These are phyloP conservation scores for Globisporangium echinulatum DNA, from an alignment of 352 stramenopile species.

Conservation along the genomic window DNA sequence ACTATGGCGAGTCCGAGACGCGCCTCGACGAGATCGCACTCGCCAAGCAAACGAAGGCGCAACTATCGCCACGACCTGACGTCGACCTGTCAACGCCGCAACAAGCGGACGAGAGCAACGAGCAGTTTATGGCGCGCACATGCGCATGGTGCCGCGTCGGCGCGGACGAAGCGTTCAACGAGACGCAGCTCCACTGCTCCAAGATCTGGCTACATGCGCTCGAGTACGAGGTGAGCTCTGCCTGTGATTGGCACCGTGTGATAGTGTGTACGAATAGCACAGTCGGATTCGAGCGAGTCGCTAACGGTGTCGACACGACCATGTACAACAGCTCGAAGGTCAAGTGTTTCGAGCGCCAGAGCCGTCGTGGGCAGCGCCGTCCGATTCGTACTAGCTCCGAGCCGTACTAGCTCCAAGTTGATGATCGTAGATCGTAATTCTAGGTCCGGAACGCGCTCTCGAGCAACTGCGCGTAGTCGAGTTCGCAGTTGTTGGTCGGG, in stretches of 20 bases:
- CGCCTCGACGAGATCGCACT: slow-evolving; percentile 36
- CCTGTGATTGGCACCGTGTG: not conserved
- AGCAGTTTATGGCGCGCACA: slow-evolving; percentile 70
- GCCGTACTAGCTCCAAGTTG: no score
- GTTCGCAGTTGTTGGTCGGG: slow-evolving; percentile 55
- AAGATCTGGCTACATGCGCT: slow-evolving; percentile 85
- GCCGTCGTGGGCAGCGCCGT: slow-evolving; percentile 50
- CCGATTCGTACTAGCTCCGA: slow-evolving; percentile 28
- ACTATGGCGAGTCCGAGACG: slow-evolving; percentile 73
- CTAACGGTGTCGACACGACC: not conserved
- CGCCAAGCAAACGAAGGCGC: slow-evolving; percentile 29
- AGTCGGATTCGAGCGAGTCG: no score
- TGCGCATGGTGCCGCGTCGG: slow-evolving; percentile 71
- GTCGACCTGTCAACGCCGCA: slow-evolving; percentile 53
- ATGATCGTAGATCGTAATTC: no score
- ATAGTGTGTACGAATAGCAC: slow-evolving; percentile 1
- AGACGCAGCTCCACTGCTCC: slow-evolving; percentile 80
- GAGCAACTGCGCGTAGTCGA: slow-evolving; percentile 66
- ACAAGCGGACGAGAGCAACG: slow-evolving; percentile 53
- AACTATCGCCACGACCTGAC: slow-evolving; percentile 25
- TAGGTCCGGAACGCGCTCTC: slow-evolving; percentile 54
- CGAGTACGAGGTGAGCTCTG: slow-evolving; percentile 70
- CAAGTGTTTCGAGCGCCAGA: slow-evolving; percentile 54
- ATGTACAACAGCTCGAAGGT: slow-evolving; percentile 42
- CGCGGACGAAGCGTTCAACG: slow-evolving; percentile 64